Evolutionary conservation across 208 protist species (phyloP).

Genomic region (Trypanosoma lewisi): DNA sequence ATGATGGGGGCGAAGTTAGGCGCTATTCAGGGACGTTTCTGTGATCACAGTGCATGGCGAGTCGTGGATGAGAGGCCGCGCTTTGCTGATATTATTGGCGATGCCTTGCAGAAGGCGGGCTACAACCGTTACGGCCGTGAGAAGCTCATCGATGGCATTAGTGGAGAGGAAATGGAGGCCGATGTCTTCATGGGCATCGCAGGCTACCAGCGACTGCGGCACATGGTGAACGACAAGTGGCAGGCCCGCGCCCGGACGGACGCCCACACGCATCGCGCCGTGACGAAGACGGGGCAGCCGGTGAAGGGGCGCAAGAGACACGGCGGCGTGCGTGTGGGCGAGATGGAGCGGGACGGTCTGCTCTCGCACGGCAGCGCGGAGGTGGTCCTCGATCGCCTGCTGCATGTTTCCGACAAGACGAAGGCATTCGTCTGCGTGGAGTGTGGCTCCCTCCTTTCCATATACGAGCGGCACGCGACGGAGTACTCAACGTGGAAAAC

Average conservation of each 20-base stretch:
- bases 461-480: constrained; percentile 85
- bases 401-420: constrained; percentile 92
- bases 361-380: constrained; percentile 98
- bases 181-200: constrained; percentile 98
- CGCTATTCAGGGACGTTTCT: constrained; percentile 93
- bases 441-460: constrained; percentile 81
- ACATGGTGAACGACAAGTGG: constrained; percentile 99
- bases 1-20: constrained; percentile 97
- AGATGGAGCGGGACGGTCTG: constrained; percentile 99
- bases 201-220: constrained; percentile 99
- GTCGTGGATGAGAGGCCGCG: constrained; percentile 57
- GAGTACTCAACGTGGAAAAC: constrained; percentile 85
- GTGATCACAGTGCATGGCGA: constrained; percentile 96
- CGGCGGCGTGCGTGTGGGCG: constrained; percentile 99
- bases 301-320: constrained; percentile 96
- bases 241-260: constrained; percentile 95
- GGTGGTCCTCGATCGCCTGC: constrained; percentile 98
- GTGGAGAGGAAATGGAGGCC: constrained; percentile 94
- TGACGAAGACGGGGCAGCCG: constrained; percentile 98
- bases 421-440: constrained; percentile 78
- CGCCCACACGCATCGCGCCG: constrained; percentile 88
- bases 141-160: constrained; percentile 94
- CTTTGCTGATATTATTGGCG: constrained; percentile 93
- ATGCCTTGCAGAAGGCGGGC: constrained; percentile 92
- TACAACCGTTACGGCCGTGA: constrained; percentile 98